phyloP scores from a whole-genome alignment of 306 rosid genomes.

The Quercus rubra region DNA sequence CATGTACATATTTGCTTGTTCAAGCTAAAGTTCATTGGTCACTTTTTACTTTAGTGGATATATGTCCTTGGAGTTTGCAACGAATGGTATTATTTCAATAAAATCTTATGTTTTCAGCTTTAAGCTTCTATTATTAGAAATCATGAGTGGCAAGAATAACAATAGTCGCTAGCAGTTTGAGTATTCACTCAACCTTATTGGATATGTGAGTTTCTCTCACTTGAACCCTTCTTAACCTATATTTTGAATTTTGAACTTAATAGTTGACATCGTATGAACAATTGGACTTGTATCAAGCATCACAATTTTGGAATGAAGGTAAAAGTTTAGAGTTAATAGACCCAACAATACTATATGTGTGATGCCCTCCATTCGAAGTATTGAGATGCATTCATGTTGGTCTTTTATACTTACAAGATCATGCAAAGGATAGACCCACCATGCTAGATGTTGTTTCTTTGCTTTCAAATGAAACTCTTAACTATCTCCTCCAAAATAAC shows the following conservation, averaged over 20 bases:
- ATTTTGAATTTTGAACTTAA: neutral
- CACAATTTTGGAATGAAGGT: constrained; percentile 4
- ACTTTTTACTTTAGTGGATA: neutral
- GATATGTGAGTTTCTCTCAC: constrained; percentile 10
- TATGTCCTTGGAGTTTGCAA: constrained; percentile 3
- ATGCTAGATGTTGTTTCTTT: too few relatives aligned
- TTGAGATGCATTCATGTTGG: too few relatives aligned
- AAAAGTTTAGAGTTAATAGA: too few relatives aligned
- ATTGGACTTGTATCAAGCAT: neutral
- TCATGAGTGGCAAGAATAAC: constrained; percentile 6
- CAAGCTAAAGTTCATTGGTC: neutral
- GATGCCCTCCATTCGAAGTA: too few relatives aligned
- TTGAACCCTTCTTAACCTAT: too few relatives aligned
- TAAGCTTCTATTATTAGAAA: constrained; percentile 8
- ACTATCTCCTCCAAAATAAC: too few relatives aligned
- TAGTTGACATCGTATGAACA: neutral
- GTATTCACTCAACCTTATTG: neutral
- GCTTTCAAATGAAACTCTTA: too few relatives aligned
- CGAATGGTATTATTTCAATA: constrained; percentile 13
- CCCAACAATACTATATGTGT: too few relatives aligned
- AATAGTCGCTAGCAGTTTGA: neutral
- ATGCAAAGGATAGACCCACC: too few relatives aligned
- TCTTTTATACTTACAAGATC: too few relatives aligned
- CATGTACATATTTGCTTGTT: too few relatives aligned
- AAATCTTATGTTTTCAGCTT: constrained; percentile 21